Base-by-base conservation (phyloP, 345 rosid species). In the Eucalyptus cloeziana region DNA sequence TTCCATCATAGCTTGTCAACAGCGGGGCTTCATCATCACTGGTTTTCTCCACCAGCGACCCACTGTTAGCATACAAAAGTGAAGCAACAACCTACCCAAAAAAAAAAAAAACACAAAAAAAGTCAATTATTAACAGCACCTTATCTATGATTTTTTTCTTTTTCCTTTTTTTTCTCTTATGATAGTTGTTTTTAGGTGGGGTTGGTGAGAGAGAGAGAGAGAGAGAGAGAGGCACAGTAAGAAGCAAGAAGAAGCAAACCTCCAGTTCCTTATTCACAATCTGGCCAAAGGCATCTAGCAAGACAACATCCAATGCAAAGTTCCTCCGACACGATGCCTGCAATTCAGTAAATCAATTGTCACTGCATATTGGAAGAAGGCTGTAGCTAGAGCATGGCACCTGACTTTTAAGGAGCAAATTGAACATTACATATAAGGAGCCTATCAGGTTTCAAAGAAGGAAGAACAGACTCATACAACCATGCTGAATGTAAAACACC, bases 321-420 rank as follows among this genome's bases (percentile, higher is more conserved):
- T 93, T 91, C 93, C 96, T 94, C 76, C 94, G 94, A 90, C 96
- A 95, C 83, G 96, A 95, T 91, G 92, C 96, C 97, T 95, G 91
- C 83, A 81, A 86, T 91, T 76, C 47, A 4, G 47, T 76, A 76
- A 88, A 88, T 87, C 79, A 45, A 58, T 86, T n/a, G 37, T 47
- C 52, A 67, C 17, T 62, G 52, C 22, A 31, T 56, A 86, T 50
- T 17, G 13, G 80, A 49, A 80, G 40, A 50, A 88, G 43, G 86
- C 27, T 7, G 64, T 50, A 86, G 83, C 80, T 40, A 49, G 43
- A 31, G 31, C 37, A 43, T n/a, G 47, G 69, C n/a, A 54, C 31
- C 31, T 25, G 51, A 40, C 30, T n/a, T 51, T 19, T 45, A 24
- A 50, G 9, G 22, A 31, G 64, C 14, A 49, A 50, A 31, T 33